Percentiles rank a stretch among this genome's conserved stretches.
Conservation (phyloP, 2,329 filamentous ascomycete species). For the Didymella sp. region DNA sequence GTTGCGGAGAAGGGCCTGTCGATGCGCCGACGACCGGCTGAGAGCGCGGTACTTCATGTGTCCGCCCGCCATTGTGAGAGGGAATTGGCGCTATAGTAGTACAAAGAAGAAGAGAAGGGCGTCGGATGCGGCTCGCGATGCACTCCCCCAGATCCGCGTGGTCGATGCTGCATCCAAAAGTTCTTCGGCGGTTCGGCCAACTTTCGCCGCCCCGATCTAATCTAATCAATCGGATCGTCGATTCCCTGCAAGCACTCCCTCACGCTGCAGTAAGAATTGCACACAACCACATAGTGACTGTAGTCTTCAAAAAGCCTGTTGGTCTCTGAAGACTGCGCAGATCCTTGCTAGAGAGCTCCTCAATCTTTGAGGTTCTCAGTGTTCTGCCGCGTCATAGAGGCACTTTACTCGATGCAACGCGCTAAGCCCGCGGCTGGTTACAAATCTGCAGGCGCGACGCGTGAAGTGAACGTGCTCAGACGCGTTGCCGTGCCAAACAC, state of each 20-base stretch:
- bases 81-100: conserved; percentile 21
- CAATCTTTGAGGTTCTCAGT: too few species aligned
- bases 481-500: conserved; percentile 36
- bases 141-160: conserved; percentile 4
- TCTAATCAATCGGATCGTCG: conserved; percentile 13
- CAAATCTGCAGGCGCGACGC: conserved; percentile 32
- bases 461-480: conserved; percentile 22
- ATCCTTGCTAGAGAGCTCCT: too few species aligned
- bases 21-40: conserved; percentile 82
- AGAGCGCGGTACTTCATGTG: conserved; percentile 88
- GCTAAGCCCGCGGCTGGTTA: conserved; percentile 15
- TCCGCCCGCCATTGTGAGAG: conserved; percentile 76
- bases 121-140: conserved; percentile 16
- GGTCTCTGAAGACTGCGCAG: not conserved
- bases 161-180: conserved; percentile 27
- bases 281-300: not conserved
- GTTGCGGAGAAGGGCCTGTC: conserved; percentile 92
- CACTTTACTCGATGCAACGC: conserved; percentile 23
- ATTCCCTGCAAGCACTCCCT: conserved; percentile 30
- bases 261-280: not conserved
- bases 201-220: conserved; percentile 6
- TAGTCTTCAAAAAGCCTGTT: not conserved
- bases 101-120: conserved; percentile 11
- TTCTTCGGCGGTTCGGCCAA: conserved; percentile 23
- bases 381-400: not conserved